Evolutionary conservation across 805 yeast genomes (phyloP), one percentile per base, ranked within the genome.

Genomic region (Lachancea lanzarotensis): DNA sequence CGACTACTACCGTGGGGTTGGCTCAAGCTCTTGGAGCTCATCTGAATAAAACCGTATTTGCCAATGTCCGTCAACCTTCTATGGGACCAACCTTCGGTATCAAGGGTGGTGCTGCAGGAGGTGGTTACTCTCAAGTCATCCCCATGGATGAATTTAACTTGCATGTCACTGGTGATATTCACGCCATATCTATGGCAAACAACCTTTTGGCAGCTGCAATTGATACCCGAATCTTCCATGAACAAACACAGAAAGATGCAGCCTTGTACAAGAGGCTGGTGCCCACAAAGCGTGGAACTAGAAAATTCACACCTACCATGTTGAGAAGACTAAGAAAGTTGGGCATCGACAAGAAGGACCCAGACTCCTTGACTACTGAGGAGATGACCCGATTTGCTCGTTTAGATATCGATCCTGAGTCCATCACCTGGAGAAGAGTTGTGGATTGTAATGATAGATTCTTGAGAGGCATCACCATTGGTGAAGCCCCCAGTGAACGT

Each of bases 41-140:
- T 58, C 69, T 84, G 63, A 72, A 77, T 42, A 72, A 76, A 53
- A 78, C 82, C 47, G 82, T 82, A 12, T 75, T 84, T 59, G 93
- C 91, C 52, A 84, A 83, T 60, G 93, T 84, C 42, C 78, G 93
- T 72, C 93, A 84, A 63, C 93, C 93, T 20, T 81, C 89, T 8
- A 82, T 84, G 90, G 93, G 93, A 45, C 93, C 93, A 52, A 84
- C 93, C 16, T 84, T 84, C 58, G 93, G 93, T 69, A 82, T 84
- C 54, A 84, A 84, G 65, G 93, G 93, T 67, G 93, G 93, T 68
- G 93, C 93, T 54, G 93, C 93, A 7, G 93, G 93, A 63, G 91
- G 93, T 65, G 93, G 93, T 48, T 84, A 83, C 61, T 81, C 93
- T 25, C 91, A 84, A 66, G 93, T 84, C 27, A 82, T 84, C 62